These are phyloP conservation scores for Wickerhamomyces rabaulensis DNA, from an alignment of 805 yeast genomes.

Conservation along the genomic window DNA sequence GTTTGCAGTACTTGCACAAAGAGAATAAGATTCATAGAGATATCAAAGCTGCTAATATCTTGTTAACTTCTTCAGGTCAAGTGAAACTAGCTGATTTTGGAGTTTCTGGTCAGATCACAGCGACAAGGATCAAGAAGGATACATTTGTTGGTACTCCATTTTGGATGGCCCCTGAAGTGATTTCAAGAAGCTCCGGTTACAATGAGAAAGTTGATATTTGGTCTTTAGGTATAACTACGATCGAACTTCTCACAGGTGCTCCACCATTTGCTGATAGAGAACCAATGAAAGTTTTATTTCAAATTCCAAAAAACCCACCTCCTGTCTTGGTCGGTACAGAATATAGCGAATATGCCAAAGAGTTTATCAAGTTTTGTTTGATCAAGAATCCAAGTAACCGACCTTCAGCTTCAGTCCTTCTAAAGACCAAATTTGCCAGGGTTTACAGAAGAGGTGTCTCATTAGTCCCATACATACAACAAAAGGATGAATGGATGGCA, in stretches of 20 bases:
- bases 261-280: slow-evolving; percentile 75
- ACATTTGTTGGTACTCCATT: slow-evolving; percentile 94
- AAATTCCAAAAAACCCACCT: slow-evolving; percentile 61
- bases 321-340: slow-evolving; percentile 47
- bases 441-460: slow-evolving; percentile 26
- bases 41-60: slow-evolving; percentile 83
- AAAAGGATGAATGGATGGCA: slow-evolving; percentile 33
- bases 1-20: slow-evolving; percentile 70
- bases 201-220: slow-evolving; percentile 89
- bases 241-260: slow-evolving; percentile 74
- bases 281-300: slow-evolving; percentile 71
- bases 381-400: slow-evolving; percentile 60
- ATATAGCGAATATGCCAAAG: slow-evolving; percentile 39
- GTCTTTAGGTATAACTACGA: slow-evolving; percentile 91
- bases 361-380: slow-evolving; percentile 62
- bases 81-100: slow-evolving; percentile 92
- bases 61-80: slow-evolving; percentile 61
- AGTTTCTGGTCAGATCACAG: slow-evolving; percentile 72
- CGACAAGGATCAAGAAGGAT: slow-evolving; percentile 56
- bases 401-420: slow-evolving; percentile 53
- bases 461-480: slow-evolving; percentile 31
- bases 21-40: slow-evolving; percentile 83
- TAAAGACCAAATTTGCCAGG: slow-evolving; percentile 49
- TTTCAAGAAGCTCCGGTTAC: slow-evolving; percentile 57
- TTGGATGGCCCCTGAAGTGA: slow-evolving; percentile 99